A percentile compares a stretch with the other conserved stretches of the same genome.
These are phyloP conservation scores for Quercus rubra DNA, from an alignment of 306 rosid genomes.

Conservation along the genomic window DNA sequence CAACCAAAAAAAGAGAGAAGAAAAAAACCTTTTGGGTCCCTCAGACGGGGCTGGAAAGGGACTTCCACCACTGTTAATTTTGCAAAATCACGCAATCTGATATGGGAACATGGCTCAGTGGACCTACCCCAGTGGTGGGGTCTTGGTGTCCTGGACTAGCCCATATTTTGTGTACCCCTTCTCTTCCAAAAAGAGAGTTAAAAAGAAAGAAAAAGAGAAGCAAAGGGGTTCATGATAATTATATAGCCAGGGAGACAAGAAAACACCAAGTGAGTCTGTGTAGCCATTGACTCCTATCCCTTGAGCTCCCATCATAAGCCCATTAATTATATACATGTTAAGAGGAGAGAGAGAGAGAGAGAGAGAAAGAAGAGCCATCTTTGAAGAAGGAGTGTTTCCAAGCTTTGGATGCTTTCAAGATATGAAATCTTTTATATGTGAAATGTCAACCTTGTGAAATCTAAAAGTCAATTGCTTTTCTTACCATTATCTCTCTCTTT, in stretches of 20 bases:
- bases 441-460: constrained; percentile 85
- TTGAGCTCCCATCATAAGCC: constrained; percentile 43
- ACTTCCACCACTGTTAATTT: constrained; percentile 44
- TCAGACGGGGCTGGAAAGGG: constrained; percentile 56
- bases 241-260: constrained; percentile 66
- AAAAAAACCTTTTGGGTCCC: constrained; percentile 48
- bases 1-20: background rate
- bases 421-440: constrained; percentile 24
- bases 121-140: constrained; percentile 56
- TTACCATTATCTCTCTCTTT: constrained; percentile 11
- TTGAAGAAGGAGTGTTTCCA: constrained; percentile 27
- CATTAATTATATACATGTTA: constrained; percentile 9
- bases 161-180: constrained; percentile 17
- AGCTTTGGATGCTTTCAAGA: constrained; percentile 82
- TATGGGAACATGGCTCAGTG: constrained; percentile 47
- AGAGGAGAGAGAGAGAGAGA: background rate
- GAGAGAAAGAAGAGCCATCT: constrained; percentile 1
- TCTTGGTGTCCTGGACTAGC: constrained; percentile 33
- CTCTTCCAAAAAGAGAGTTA: constrained; percentile 35
- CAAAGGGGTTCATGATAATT: constrained; percentile 48
- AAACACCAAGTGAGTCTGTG: constrained; percentile 75
- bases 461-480: constrained; percentile 66
- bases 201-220: constrained; percentile 18
- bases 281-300: constrained; percentile 58
- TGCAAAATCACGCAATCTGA: constrained; percentile 40